phyloP scores from a whole-genome alignment of 768 basidiomycete genomes.

The Dentipellis fragilis region DNA sequence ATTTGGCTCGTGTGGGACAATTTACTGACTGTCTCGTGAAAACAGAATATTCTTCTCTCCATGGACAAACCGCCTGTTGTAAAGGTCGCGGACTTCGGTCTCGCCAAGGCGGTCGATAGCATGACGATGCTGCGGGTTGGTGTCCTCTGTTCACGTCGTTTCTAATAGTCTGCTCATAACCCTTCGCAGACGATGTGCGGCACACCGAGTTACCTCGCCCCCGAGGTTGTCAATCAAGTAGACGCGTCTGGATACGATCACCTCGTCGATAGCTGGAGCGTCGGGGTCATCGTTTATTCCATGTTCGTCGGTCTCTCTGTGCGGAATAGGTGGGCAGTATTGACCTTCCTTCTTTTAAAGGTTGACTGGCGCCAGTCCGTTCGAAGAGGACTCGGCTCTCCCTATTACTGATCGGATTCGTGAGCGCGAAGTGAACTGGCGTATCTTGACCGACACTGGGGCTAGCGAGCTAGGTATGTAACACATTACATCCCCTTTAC shows the following conservation, averaged over 20 bases:
- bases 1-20: background rate
- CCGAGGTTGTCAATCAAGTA: slow-evolving; percentile 71
- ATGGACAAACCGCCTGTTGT: slow-evolving; percentile 53
- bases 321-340: background rate
- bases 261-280: slow-evolving; percentile 92
- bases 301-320: slow-evolving; percentile 43
- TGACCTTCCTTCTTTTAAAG: background rate
- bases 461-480: slow-evolving; percentile 33
- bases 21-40: slow-evolving; percentile 1
- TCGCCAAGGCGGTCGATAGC: slow-evolving; percentile 85
- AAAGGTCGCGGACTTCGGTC: slow-evolving; percentile 94
- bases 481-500: slow-evolving; percentile 11
- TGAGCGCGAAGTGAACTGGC: slow-evolving; percentile 5
- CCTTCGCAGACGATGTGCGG: slow-evolving; percentile 80
- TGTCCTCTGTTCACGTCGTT: background rate
- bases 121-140: slow-evolving; percentile 29
- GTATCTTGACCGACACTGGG: background rate
- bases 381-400: slow-evolving; percentile 6
- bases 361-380: slow-evolving; percentile 1
- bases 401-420: background rate
- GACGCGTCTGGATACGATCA: slow-evolving; percentile 69
- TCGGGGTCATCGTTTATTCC: slow-evolving; percentile 89
- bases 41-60: slow-evolving; percentile 78
- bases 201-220: slow-evolving; percentile 89
- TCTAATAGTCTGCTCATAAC: slow-evolving; percentile 4